Evolutionary conservation across 2,329 filamentous ascomycete genomes (phyloP), one percentile per base, ranked within the genome.

Genomic region (Pseudogymnoascus verrucosus): DNA sequence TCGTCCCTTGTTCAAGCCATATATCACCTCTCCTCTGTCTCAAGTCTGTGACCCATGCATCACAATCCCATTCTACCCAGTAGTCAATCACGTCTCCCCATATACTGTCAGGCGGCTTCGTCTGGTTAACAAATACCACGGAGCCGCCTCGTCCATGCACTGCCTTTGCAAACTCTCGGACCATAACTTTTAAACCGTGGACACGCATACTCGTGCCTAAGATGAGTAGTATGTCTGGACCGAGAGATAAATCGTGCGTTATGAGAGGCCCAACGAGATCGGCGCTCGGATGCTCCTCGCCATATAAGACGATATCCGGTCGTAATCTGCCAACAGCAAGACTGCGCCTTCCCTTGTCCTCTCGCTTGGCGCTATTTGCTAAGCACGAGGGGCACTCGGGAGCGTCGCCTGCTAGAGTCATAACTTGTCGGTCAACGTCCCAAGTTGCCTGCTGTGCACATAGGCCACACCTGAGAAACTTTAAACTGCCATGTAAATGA

Each of bases 51-150:
- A 90, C 87, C 88, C 88, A 91, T 3, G 84, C 84, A 68, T 91
- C 88, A 65, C 88, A 90, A 69, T 90, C 88, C 87, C 87, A 89
- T 66, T 88, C 81, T 0, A 91, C 81, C 84, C 87, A 90, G 66
- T 87, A 89, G 74, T 91, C 88, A 62, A 91, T 87, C 0, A 89
- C 77, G 62, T 89, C 87, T 0, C 86, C 84, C 88, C 88, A 91
- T 0, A 81, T 82, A 70, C 88, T 90, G 70, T 89, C 87, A 0
- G 88, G 80, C 0, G 88, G 87, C 69, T 88, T 88, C 1, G 88
- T 89, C 21, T 87, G 83, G 73, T 91, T 91, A 66, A 90, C 84
- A 74, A 90, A 90, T 4, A 90, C 79, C 0, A 91, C 88, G 63
- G 84, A 88, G 63, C 88, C 88, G 23, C 84, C 85, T 68, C 80